Conservation (phyloP, 495 filamentous ascomycete species). For the Cetradonia linearis region DNA sequence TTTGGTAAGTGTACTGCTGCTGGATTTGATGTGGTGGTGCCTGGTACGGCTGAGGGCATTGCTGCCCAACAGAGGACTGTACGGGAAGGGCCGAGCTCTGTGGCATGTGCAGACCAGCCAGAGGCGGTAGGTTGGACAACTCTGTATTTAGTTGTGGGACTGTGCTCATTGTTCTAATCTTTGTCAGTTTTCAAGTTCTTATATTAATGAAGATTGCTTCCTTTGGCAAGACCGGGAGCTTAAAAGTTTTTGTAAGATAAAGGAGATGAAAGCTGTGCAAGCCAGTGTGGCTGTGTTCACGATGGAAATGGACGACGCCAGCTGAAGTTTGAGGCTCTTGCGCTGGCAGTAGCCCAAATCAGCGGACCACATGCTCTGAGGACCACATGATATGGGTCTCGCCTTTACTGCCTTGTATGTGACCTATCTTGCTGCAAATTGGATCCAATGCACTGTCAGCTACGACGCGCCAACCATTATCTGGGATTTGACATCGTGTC, state of each 20-base stretch:
- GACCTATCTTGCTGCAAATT: too few relatives aligned
- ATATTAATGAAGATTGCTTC: neutral
- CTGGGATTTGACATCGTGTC: neutral
- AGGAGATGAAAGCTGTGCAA: neutral
- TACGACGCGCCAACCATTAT: neutral
- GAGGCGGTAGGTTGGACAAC: neutral
- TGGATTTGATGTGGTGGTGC: neutral
- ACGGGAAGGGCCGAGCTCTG: neutral
- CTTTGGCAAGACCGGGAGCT: neutral
- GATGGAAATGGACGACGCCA: neutral
- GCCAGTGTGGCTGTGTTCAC: slow-evolving; percentile 1
- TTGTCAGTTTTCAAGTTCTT: neutral
- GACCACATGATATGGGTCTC: neutral
- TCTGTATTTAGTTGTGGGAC: neutral
- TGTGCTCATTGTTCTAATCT: neutral
- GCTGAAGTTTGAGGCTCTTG: neutral
- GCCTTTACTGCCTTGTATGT: neutral
- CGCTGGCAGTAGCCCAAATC: neutral
- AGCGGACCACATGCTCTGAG: neutral
- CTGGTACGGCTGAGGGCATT: neutral
- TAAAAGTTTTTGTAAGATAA: neutral
- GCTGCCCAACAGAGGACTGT: neutral
- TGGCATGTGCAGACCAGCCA: neutral
- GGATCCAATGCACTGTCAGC: neutral
- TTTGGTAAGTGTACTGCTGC: neutral